Evolutionary conservation across 345 rosid species (phyloP), one percentile per base, ranked within the genome.

Genomic region (Populus simonii): DNA sequence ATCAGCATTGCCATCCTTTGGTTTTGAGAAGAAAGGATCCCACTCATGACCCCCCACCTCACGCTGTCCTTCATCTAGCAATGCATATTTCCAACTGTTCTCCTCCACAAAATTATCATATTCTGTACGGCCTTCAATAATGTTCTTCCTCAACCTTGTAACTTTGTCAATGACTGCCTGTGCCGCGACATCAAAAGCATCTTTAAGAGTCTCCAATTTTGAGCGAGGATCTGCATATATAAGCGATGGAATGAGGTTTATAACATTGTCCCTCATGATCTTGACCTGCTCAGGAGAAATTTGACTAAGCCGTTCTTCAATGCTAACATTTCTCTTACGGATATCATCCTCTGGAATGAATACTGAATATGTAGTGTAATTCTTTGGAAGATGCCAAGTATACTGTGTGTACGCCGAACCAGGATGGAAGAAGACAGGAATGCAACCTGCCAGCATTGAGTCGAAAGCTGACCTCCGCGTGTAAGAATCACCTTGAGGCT

Each of bases 11-110:
- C 83, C 82, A 3, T 85, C 90, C 86, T 94, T 94, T 1, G 97
- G 97, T 75, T 92, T 91, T 66, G 97, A 94, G 87, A 94, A 94
- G 90, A 94, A 94, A 1, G 97, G 97, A 71, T 94, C 98, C 98
- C 98, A 94, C 31, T 86, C 96, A 67, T 94, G 98, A 22, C 84
- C 89, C 25, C 98, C 97, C 0, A 83, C 96, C 73, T 90, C 89
- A 3, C 96, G 83, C 57, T 92, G 89, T 25, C 97, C 98, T 84
- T 89, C 93, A 43, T 94, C 98, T 74, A 94, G 78, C 81, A 94
- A 86, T 0, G 86, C 94, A 59, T 94, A 94, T 80, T 94, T 94
- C 98, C 98, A 94, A 75, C 97, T 89, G 77, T 94, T 93, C 87
- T 92, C 97, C 82, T 89, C 97, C 81, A 91, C 85, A 65, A 94